Base-by-base conservation (phyloP, 176 grass and related monocot genomes). In the Oryza brachyantha region DNA sequence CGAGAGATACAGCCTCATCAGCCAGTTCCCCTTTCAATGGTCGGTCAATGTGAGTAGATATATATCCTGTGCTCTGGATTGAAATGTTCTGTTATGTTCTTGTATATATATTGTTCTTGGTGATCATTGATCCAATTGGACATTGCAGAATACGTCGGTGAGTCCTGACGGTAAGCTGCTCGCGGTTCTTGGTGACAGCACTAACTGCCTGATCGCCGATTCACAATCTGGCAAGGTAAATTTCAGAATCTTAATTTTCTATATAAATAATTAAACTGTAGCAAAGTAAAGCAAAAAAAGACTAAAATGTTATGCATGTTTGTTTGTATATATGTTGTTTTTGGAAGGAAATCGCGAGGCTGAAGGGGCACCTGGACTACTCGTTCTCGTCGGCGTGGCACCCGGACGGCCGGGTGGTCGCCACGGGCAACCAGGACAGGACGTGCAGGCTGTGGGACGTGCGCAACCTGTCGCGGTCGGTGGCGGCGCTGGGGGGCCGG, bases 41-140 rank as follows among this genome's bases (percentile, higher is more conserved):
- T 89, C 92, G 1, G 88, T 98, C 76, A 95, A 98, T 63, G 92
- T 98, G 78, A 88, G 96, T 88, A n/a, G n/a, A n/a, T n/a, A n/a
- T n/a, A n/a, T n/a, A 72, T 16, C 28, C 52, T 16, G 34, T 17
- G 19, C 35, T 2, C 2, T 24, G 2, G 13, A 42, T 17, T 70
- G 10, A 71, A n/a, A 7, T n/a, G 61, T 17, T 73, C 39, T 36
- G 6, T 74, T 25, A n/a, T 59, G 55, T 13, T 68, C 17, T 13
- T 50, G 17, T 35, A 19, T 58, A n/a, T n/a, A n/a, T n/a, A n/a
- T n/a, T n/a, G 48, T 41, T 77, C 12, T 39, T 34, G 10, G 10
- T 81, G 4, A 13, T 1, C 29, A 39, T 11, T 38, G 10, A 5
- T 14, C 28, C 43, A 21, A 21, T 12, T 5, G 29, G 9, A 0